These are phyloP conservation scores for Clonostachys rosea DNA, from an alignment of 2,329 filamentous ascomycete species.

Conservation along the genomic window DNA sequence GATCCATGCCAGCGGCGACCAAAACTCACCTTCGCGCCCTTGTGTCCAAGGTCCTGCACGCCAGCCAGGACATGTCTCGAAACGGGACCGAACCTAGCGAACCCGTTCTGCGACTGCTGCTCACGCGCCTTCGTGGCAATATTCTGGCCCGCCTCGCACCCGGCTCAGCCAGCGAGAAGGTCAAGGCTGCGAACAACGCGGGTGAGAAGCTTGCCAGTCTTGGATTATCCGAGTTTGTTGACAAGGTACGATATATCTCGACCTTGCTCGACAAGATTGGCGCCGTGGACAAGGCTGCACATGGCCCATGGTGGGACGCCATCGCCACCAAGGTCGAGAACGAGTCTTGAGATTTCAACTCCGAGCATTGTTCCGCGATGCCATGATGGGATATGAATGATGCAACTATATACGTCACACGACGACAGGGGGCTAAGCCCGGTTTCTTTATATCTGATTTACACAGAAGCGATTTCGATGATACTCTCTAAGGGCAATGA, in stretches of 20 bases:
- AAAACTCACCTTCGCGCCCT: slow-evolving; percentile 54
- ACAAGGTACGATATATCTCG: slow-evolving; percentile 63
- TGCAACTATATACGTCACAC: too few species aligned
- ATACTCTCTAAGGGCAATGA: too few species aligned
- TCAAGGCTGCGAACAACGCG: slow-evolving; percentile 63
- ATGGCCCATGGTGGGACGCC: slow-evolving; percentile 67
- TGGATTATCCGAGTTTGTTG: slow-evolving; percentile 70
- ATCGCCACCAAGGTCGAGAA: slow-evolving; percentile 52
- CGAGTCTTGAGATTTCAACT: slow-evolving; percentile 15
- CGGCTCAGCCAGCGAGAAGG: slow-evolving; percentile 64
- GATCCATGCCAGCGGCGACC: slow-evolving; percentile 61
- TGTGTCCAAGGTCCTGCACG: slow-evolving; percentile 50
- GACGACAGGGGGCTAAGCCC: too few species aligned
- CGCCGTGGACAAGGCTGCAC: slow-evolving; percentile 62
- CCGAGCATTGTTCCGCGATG: too few species aligned
- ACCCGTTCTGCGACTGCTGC: slow-evolving; percentile 60
- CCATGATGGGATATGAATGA: too few species aligned
- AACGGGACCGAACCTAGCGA: slow-evolving; percentile 39
- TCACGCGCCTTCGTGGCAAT: slow-evolving; percentile 63
- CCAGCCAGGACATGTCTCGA: slow-evolving; percentile 38
- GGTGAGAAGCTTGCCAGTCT: slow-evolving; percentile 65
- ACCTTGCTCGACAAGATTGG: slow-evolving; percentile 63
- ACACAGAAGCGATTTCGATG: too few species aligned
- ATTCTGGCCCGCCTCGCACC: slow-evolving; percentile 61
- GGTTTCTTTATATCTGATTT: too few species aligned